Percentiles rank a stretch among this genome's conserved stretches.
phyloP scores from a whole-genome alignment of 139 green algal genomes.

The Micractinium conductrix region DNA sequence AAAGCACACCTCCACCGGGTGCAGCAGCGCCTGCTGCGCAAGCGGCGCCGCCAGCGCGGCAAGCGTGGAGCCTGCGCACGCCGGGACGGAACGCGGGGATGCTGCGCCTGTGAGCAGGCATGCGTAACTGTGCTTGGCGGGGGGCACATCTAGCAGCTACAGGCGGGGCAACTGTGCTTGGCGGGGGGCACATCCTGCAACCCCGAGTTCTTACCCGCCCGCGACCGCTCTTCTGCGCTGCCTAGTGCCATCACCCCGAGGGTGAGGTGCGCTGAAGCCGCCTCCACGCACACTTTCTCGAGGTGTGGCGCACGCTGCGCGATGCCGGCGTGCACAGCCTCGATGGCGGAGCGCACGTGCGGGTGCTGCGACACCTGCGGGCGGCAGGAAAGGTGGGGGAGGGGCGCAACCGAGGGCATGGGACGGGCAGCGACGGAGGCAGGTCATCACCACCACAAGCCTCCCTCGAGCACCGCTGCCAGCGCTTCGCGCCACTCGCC shows the following conservation, averaged over 20 bases:
- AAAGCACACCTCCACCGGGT: constrained; percentile 1
- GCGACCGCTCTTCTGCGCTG: not conserved
- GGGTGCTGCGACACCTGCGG: constrained; percentile 10
- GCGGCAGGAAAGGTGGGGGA: not conserved
- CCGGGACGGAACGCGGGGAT: no score
- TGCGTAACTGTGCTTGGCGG: no score
- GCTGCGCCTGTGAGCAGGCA: no score
- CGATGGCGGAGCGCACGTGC: not conserved
- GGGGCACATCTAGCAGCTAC: no score
- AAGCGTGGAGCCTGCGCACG: no score
- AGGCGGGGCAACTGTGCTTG: no score
- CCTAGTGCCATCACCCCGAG: constrained; percentile 20
- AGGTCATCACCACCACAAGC: not conserved
- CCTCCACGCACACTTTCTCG: constrained; percentile 6
- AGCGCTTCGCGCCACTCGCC: not conserved
- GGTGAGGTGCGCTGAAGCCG: constrained; percentile 17
- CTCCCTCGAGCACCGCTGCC: rapidly evolving
- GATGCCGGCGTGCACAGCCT: not conserved
- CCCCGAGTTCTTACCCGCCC: no score
- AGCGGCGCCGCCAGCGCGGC: constrained; percentile 4
- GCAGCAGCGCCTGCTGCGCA: not conserved
- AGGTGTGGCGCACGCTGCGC: constrained; percentile 2
- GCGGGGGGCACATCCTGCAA: no score
- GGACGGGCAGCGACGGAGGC: not conserved
- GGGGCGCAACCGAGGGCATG: not conserved